These are phyloP conservation scores for Immersiporthe knoxdaviesiana DNA, from an alignment of 2,329 filamentous ascomycete genomes.

Conservation along the genomic window DNA sequence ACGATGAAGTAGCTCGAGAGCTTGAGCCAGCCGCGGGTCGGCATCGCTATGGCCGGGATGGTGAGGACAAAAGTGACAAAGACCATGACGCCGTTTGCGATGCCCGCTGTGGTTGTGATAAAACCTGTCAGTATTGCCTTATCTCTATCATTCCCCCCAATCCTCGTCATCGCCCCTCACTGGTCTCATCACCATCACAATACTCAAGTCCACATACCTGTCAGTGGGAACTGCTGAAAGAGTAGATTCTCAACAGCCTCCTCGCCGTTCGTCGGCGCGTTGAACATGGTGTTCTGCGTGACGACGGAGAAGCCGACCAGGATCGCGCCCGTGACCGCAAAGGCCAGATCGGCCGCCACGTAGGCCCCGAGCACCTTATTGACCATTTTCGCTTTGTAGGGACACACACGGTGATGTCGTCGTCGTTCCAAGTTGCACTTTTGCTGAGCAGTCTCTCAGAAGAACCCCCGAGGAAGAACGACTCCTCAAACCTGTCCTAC, in stretches of 20 bases:
- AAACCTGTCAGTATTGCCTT: conserved; percentile 13
- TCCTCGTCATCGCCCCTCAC: conserved; percentile 18
- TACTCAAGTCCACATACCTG: conserved; percentile 41
- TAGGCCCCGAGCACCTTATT: conserved; percentile 59
- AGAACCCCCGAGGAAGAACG: conserved; percentile 29
- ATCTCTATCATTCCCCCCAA: neutral
- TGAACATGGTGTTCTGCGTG: conserved; percentile 50
- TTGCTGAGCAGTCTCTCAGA: conserved; percentile 31
- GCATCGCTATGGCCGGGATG: conserved; percentile 71
- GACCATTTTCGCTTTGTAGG: conserved; percentile 47
- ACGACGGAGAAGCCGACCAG: conserved; percentile 60
- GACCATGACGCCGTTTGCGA: conserved; percentile 73
- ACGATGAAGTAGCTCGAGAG: conserved; percentile 66
- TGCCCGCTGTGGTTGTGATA: conserved; percentile 54
- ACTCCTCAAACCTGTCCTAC: conserved; percentile 29
- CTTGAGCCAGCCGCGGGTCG: conserved; percentile 71
- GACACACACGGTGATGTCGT: neutral
- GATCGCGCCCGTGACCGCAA: conserved; percentile 57
- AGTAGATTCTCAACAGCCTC: conserved; percentile 56
- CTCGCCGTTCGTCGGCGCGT: conserved; percentile 48
- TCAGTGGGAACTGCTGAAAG: conserved; percentile 57
- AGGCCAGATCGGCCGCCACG: conserved; percentile 52
- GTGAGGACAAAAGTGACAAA: conserved; percentile 71
- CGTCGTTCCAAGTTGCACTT: conserved; percentile 12
- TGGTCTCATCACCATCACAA: neutral